These are phyloP conservation scores for Quercus tomentella DNA, from an alignment of 331 rosid species.

Conservation along the genomic window DNA sequence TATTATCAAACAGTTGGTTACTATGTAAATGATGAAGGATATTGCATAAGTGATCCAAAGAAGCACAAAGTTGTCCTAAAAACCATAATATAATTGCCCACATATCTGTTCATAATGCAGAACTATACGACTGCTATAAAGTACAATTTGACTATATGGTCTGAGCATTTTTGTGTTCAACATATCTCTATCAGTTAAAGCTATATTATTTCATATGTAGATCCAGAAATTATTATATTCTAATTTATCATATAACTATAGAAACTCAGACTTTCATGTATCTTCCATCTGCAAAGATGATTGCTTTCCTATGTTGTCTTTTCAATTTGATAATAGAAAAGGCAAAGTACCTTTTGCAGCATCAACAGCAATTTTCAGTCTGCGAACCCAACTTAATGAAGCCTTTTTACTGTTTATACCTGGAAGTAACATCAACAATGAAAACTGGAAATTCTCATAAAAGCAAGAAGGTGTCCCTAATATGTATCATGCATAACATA, in stretches of 20 bases:
- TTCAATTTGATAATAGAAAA: background rate
- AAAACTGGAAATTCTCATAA: background rate
- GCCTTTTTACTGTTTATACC: constrained; percentile 52
- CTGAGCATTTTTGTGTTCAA: background rate
- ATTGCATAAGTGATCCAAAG: no score
- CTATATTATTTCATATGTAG: background rate
- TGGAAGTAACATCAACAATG: constrained; percentile 16
- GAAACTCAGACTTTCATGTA: background rate
- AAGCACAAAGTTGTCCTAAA: no score
- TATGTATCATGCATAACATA: constrained; percentile 22
- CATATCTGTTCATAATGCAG: no score
- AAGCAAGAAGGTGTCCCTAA: background rate
- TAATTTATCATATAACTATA: background rate
- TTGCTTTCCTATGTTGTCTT: background rate
- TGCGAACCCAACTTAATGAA: constrained; percentile 80
- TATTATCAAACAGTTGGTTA: no score
- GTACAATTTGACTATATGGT: background rate
- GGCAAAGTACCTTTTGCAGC: constrained; percentile 76
- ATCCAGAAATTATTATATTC: background rate
- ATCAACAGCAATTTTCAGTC: constrained; percentile 93
- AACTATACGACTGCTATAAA: no score
- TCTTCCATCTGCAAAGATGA: background rate
- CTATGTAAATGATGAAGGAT: no score
- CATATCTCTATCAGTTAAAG: background rate
- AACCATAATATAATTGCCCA: no score